Conservation (phyloP, 176 grass and related monocot species). For the Juncus inflexus region DNA sequence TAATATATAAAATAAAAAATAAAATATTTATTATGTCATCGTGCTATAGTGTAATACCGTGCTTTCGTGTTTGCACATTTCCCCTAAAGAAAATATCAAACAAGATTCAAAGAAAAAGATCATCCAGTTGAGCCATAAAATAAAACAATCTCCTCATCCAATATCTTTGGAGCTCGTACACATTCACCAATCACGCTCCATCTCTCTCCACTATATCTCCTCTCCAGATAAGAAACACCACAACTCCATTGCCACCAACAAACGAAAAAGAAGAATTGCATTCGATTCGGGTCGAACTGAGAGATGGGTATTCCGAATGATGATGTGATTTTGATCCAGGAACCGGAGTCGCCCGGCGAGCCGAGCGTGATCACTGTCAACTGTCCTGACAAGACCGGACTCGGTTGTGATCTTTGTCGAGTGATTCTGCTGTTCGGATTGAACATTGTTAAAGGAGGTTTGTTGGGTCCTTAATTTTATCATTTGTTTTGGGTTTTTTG, state of each 20-base stretch:
- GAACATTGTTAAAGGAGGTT: constrained; percentile 68
- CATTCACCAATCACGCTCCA: constrained; percentile 1
- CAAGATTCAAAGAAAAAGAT: too few relatives aligned
- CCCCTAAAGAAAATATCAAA: too few relatives aligned
- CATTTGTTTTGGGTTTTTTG: background rate
- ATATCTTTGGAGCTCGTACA: background rate
- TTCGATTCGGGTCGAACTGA: background rate
- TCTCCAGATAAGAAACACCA: background rate
- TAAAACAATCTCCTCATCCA: constrained; percentile 37
- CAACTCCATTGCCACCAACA: too few relatives aligned
- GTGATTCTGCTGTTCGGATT: constrained; percentile 83
- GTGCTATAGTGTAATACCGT: too few relatives aligned
- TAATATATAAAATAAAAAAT: too few relatives aligned
- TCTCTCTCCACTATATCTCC: background rate
- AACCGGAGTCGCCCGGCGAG: constrained; percentile 41
- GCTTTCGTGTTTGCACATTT: too few relatives aligned
- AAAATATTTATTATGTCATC: too few relatives aligned
- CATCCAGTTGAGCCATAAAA: background rate
- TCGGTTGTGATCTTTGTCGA: constrained; percentile 87
- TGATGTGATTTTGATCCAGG: constrained; percentile 62
- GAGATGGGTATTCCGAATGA: constrained; percentile 67
- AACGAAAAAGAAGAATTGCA: too few relatives aligned
- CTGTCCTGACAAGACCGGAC: constrained; percentile 84
- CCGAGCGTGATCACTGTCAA: constrained; percentile 64
- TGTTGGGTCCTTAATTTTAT: constrained; percentile 6